Evolutionary conservation across 2,329 filamentous ascomycete genomes (phyloP).

Genomic region (Microsporum canis): DNA sequence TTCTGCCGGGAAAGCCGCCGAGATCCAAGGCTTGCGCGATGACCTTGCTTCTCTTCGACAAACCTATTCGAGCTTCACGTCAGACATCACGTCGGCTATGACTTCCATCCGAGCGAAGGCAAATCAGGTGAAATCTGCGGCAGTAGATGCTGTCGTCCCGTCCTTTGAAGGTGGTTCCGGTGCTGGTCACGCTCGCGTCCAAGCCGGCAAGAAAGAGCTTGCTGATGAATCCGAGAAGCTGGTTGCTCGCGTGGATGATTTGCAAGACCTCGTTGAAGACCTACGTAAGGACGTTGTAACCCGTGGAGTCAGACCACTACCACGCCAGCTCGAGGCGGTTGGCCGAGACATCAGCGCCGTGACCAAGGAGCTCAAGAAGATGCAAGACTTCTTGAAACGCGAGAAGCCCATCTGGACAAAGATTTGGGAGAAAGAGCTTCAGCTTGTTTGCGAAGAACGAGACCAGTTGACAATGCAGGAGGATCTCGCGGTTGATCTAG

Average conservation of each 20-base stretch:
- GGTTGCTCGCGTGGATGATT: slow-evolving; percentile 83
- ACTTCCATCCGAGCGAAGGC: slow-evolving; percentile 70
- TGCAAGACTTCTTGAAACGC: slow-evolving; percentile 80
- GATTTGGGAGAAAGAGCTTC: slow-evolving; percentile 97
- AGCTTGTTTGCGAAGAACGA: slow-evolving; percentile 89
- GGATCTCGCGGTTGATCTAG: slow-evolving; percentile 80
- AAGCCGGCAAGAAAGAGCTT: slow-evolving; percentile 74
- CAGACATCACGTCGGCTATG: slow-evolving; percentile 84
- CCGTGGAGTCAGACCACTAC: slow-evolving; percentile 80
- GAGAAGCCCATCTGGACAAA: slow-evolving; percentile 96
- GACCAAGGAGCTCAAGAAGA: slow-evolving; percentile 77
- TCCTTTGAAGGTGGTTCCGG: slow-evolving; percentile 66
- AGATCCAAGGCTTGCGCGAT: slow-evolving; percentile 70
- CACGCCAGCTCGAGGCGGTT: slow-evolving; percentile 78
- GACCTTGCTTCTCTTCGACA: slow-evolving; percentile 87
- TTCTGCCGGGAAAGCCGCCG: slow-evolving; percentile 48
- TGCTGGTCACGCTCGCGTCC: slow-evolving; percentile 75
- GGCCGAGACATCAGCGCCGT: slow-evolving; percentile 76
- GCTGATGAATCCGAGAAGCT: slow-evolving; percentile 80
- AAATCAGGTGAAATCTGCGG: slow-evolving; percentile 62
- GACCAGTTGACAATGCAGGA: slow-evolving; percentile 94
- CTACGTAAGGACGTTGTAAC: slow-evolving; percentile 92
- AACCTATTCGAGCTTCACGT: slow-evolving; percentile 82
- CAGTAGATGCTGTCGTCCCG: slow-evolving; percentile 59
- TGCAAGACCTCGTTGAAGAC: slow-evolving; percentile 95